Evolutionary conservation across 2,329 filamentous ascomycete species (phyloP).

Genomic region (Claviceps sp.): DNA sequence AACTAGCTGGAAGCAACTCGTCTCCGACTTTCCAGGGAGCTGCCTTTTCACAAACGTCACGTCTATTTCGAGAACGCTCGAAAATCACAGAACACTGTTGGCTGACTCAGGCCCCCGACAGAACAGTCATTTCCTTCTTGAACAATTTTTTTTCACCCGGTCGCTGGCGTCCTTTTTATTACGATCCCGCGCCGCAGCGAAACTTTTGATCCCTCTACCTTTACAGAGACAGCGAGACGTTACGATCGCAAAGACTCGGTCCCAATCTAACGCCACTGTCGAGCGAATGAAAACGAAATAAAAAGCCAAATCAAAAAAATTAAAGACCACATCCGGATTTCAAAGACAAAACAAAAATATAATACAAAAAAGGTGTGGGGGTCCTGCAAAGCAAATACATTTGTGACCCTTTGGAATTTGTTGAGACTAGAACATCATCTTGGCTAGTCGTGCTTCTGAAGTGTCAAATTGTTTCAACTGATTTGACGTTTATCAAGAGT

Average conservation of each 20-base stretch:
- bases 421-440: not conserved
- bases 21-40: conserved; percentile 19
- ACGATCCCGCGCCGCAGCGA: conserved; percentile 20
- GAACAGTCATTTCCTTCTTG: conserved; percentile 22
- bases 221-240: not conserved
- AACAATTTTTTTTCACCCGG: conserved; percentile 21
- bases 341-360: not conserved
- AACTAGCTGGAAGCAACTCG: conserved; percentile 14
- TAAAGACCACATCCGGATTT: not conserved
- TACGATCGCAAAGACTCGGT: not conserved
- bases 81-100: not conserved
- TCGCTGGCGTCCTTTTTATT: conserved; percentile 43
- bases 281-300: not conserved
- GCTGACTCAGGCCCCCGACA: conserved; percentile 12
- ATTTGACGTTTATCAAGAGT: not conserved
- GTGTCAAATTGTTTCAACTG: not conserved
- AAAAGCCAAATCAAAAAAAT: not conserved
- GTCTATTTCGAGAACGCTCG: not conserved
- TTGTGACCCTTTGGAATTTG: not conserved
- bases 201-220: conserved; percentile 10
- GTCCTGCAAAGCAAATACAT: not conserved
- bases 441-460: not conserved
- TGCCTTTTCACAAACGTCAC: conserved; percentile 16
- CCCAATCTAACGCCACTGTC: not conserved
- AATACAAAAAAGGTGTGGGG: conserved; percentile 1